phyloP scores from a whole-genome alignment of 73 alveolate genomes.

The Stentor coeruleus region DNA sequence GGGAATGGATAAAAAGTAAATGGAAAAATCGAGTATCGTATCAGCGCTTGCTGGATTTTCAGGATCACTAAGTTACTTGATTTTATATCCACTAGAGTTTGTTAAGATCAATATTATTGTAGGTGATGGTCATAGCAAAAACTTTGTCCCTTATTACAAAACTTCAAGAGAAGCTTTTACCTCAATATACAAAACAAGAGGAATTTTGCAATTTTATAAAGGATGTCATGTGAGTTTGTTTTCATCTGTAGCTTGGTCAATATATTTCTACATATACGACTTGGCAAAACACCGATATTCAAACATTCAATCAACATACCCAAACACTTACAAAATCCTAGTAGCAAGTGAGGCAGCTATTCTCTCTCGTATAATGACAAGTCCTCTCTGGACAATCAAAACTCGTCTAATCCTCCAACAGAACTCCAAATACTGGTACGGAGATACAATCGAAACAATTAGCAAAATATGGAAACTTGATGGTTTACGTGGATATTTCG shows the following conservation, averaged over 20 bases:
- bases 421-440: background rate
- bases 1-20: no score
- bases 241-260: background rate
- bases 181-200: background rate
- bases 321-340: background rate
- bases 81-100: background rate
- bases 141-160: background rate
- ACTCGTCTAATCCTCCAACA: slow-evolving; percentile 13
- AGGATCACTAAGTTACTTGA: background rate
- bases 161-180: background rate
- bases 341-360: slow-evolving; percentile 30
- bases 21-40: slow-evolving; percentile 7
- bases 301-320: background rate
- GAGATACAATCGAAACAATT: slow-evolving; percentile 24
- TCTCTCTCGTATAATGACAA: slow-evolving; percentile 3
- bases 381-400: slow-evolving; percentile 24
- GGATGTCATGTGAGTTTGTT: slow-evolving; percentile 24
- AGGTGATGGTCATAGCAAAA: background rate
- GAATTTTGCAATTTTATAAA: background rate
- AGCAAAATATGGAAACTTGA: background rate
- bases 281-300: background rate
- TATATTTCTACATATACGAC: slow-evolving; percentile 18
- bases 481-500: slow-evolving; percentile 11
- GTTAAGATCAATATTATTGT: background rate
- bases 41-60: background rate